Evolutionary conservation across 176 grass and related monocot species (phyloP).

Genomic region (Puya raimondii): DNA sequence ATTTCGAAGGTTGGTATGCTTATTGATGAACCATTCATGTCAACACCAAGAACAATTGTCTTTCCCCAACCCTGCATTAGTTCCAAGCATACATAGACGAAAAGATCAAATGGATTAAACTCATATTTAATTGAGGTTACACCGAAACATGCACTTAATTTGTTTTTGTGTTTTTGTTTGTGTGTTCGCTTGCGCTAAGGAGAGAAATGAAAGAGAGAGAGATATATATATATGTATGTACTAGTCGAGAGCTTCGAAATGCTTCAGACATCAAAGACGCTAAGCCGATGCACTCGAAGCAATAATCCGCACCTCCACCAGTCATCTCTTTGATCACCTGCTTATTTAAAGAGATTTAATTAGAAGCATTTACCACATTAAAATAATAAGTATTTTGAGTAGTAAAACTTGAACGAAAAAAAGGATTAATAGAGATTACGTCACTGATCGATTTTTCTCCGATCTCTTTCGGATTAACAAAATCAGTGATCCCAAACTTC

Average conservation of each 20-base stretch:
- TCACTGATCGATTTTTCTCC: slow-evolving; percentile 28
- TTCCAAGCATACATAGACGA: neutral
- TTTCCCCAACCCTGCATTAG: slow-evolving; percentile 52
- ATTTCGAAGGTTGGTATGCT: slow-evolving; percentile 11
- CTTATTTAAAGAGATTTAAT: neutral
- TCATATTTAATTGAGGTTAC: neutral
- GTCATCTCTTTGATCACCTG: slow-evolving; percentile 53
- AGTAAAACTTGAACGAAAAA: neutral
- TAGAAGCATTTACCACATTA: neutral
- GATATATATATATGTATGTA: neutral
- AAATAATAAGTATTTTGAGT: neutral
- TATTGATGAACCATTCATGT: neutral
- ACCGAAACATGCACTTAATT: neutral
- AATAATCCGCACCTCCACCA: slow-evolving; percentile 42
- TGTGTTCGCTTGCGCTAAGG: no score
- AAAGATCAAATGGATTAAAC: neutral
- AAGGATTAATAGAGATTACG: slow-evolving; percentile 7
- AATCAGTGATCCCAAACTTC: slow-evolving; percentile 37
- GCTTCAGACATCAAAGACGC: slow-evolving; percentile 33
- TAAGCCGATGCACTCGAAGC: slow-evolving; percentile 48
- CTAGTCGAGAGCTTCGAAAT: slow-evolving; percentile 23
- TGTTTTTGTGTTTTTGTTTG: neutral
- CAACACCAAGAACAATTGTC: slow-evolving; percentile 36
- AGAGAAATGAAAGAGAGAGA: neutral
- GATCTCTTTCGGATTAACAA: slow-evolving; percentile 39